phyloP scores from a whole-genome alignment of 2,329 filamentous ascomycete species.

The Penicillium janthinellum region DNA sequence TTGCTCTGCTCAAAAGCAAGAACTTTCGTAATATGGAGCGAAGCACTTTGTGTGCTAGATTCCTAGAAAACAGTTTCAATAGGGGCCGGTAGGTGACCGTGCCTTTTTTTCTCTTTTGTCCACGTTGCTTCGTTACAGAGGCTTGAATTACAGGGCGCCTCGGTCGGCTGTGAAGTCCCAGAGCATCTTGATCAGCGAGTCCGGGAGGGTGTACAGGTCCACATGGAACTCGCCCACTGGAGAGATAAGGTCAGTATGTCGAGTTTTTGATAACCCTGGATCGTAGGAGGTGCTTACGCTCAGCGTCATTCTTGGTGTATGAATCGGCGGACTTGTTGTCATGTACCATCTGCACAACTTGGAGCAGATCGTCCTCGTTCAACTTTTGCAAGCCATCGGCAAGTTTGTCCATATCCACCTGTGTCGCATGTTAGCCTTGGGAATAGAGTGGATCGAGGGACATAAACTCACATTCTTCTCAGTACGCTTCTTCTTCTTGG shows the following conservation, averaged over 20 bases:
- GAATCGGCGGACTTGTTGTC: conserved; percentile 94
- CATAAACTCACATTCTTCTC: conserved; percentile 56
- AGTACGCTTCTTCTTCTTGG: conserved; percentile 76
- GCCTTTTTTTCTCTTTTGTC: background rate
- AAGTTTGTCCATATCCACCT: conserved; percentile 92
- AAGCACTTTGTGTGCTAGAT: background rate
- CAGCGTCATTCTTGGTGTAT: conserved; percentile 95
- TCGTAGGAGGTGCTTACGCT: conserved; percentile 66
- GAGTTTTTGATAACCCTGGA: background rate
- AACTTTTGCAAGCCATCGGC: conserved; percentile 88
- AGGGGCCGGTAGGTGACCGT: background rate
- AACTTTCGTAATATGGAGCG: background rate
- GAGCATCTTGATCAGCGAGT: conserved; percentile 84
- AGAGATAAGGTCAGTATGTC: conserved; percentile 18
- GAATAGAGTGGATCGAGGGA: background rate
- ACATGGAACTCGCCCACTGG: conserved; percentile 95
- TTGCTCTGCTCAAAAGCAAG: background rate
- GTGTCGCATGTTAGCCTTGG: conserved; percentile 5
- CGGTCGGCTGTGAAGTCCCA: conserved; percentile 76
- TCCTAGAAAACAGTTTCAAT: background rate
- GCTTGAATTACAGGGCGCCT: conserved; percentile 36
- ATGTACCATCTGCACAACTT: conserved; percentile 96
- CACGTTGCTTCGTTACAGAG: conserved; percentile 25
- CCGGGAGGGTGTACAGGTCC: conserved; percentile 95
- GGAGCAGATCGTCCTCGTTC: conserved; percentile 86